Base-by-base conservation (phyloP, 129 eudicot species). In the Flaveria trinervia region DNA sequence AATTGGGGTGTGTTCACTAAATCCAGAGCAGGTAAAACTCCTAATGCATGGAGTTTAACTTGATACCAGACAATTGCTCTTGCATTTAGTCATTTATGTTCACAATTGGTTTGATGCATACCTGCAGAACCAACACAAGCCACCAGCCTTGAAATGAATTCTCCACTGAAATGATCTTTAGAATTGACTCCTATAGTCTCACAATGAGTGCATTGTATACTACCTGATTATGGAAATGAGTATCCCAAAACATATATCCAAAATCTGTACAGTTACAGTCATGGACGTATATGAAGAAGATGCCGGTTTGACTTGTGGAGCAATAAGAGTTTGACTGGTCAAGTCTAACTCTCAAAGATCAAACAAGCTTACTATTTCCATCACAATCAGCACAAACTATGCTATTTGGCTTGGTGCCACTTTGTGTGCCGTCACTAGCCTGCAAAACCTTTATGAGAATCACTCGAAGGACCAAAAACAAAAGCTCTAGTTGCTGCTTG, bases 81-180 rank as follows among this genome's bases (percentile, higher is more conserved):
- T 50, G 55, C 6, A 36, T 77, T 64, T 44, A 41, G 70, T 45
- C 62, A 22, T 62, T 64, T 64, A 22, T 67, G 9, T 11, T 54
- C 28, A 77, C 36, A 10, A 23, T 10, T 48, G 14, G 23, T 26
- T 48, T 5, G 36, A 48, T 5, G 11, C 60, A 61, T 89, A 92
- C 96, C 98, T 85, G 87, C 98, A 90, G 55, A 90, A 85, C 96
- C 95, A 90, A 80, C 98, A 88, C 68, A 82, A 46, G 5, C 70
- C 92, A 55, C 96, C 94, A 39, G 93, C 94, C 81, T 92, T 86
- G 65, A 81, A 86, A 81, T 71, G 85, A 36, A 36, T 36, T 36
- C 1, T 49, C 94, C 96, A 68, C 88, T 78, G 75, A 90, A 90
- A 82, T 88, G 94, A 84, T 92, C 98, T 64, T 79, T 36, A 15